phyloP scores from a whole-genome alignment of 495 filamentous ascomycete species.

The Penicillium coffeae region DNA sequence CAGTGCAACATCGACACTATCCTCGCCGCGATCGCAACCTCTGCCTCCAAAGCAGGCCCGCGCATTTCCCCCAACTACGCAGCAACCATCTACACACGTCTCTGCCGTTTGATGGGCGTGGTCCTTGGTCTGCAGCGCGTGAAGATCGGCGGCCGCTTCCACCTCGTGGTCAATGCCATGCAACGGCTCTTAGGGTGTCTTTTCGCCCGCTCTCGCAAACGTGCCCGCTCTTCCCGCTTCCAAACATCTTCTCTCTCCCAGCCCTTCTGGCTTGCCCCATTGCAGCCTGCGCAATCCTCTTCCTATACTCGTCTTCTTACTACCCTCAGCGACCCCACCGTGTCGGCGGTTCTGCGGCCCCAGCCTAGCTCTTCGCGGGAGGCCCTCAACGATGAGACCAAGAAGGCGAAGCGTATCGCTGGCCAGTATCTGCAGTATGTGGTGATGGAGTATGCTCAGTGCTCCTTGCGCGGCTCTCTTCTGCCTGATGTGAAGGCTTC shows the following conservation, averaged over 20 bases:
- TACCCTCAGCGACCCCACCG: conserved; percentile 73
- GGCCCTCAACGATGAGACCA: conserved; percentile 68
- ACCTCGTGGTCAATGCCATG: conserved; percentile 61
- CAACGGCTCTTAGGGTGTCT: conserved; percentile 61
- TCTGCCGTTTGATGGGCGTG: conserved; percentile 56
- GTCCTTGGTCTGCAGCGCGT: conserved; percentile 59
- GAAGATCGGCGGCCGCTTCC: conserved; percentile 65
- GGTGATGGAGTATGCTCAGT: conserved; percentile 65
- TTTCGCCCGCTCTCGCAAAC: conserved; percentile 51
- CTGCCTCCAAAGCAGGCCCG: conserved; percentile 44
- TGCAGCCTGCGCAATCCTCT: conserved; percentile 51
- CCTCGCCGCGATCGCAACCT: conserved; percentile 52
- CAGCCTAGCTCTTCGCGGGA: conserved; percentile 33
- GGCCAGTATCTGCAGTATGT: conserved; percentile 72
- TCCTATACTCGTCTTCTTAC: conserved; percentile 69
- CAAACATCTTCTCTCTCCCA: conserved; percentile 22
- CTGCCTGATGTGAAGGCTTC: conserved; percentile 61
- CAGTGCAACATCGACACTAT: conserved; percentile 70
- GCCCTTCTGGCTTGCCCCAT: conserved; percentile 45
- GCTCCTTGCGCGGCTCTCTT: conserved; percentile 55
- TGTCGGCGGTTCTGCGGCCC: conserved; percentile 60
- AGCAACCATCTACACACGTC: conserved; percentile 54
- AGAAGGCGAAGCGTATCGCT: conserved; percentile 69
- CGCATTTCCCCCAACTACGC: conserved; percentile 36
- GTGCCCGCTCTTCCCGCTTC: conserved; percentile 36